Conservation (phyloP, 2,329 filamentous ascomycete genomes). For the Neonectria coccinea region DNA sequence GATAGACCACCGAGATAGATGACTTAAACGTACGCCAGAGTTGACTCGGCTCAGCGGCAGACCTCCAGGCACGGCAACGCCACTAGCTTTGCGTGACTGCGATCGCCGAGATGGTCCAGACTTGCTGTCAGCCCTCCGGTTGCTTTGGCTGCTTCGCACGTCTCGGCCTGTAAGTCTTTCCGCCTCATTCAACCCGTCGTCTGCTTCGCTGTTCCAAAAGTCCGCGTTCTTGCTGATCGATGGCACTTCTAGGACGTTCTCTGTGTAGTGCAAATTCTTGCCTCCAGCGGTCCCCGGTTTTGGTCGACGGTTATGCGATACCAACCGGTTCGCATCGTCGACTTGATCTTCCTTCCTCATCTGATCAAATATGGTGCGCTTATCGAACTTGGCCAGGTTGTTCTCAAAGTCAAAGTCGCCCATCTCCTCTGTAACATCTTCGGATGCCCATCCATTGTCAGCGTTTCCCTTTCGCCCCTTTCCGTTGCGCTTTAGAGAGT, state of each 20-base stretch:
- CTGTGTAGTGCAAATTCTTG: constrained; percentile 91
- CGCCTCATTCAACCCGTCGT: constrained; percentile 64
- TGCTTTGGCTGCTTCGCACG: constrained; percentile 62
- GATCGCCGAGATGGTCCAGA: constrained; percentile 61
- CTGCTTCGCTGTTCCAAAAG: constrained; percentile 81
- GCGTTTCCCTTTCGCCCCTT: constrained; percentile 57
- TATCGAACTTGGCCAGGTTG: constrained; percentile 94
- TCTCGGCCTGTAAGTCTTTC: constrained; percentile 64
- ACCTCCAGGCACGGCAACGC: constrained; percentile 49
- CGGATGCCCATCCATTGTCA: constrained; percentile 92
- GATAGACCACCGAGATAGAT: constrained; percentile 47
- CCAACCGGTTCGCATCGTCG: constrained; percentile 90
- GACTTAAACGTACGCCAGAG: constrained; percentile 56
- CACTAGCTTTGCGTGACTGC: constrained; percentile 69
- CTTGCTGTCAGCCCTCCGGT: constrained; percentile 65
- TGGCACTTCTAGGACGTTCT: constrained; percentile 84
- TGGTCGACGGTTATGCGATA: constrained; percentile 82
- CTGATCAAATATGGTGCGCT: constrained; percentile 89
- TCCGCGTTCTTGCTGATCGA: constrained; percentile 59
- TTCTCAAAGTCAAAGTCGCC: constrained; percentile 94
- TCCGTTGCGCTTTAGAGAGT: constrained; percentile 68
- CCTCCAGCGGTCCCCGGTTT: constrained; percentile 80
- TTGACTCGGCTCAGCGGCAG: constrained; percentile 61
- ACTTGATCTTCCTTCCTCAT: constrained; percentile 89
- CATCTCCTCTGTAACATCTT: constrained; percentile 94